phyloP scores from a whole-genome alignment of 2,329 filamentous ascomycete species.

The Amesomyces nigricolor region DNA sequence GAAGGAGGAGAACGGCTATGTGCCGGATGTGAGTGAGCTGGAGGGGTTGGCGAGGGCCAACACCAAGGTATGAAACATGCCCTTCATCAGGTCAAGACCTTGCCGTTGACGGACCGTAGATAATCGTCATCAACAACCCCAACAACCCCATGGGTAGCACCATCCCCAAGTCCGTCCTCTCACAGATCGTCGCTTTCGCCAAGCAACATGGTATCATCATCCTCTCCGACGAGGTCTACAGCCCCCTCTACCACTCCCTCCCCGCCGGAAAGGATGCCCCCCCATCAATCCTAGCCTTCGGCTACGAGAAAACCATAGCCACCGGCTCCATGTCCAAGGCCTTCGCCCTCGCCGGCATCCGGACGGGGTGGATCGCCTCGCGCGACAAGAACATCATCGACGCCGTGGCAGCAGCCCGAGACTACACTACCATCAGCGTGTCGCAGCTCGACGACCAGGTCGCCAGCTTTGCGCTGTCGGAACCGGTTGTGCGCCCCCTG shows the following conservation, averaged over 20 bases:
- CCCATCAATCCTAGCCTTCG: slow-evolving; percentile 66
- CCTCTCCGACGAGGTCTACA: slow-evolving; percentile 76
- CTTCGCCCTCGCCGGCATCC: slow-evolving; percentile 75
- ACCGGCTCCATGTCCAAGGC: slow-evolving; percentile 83
- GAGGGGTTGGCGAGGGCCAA: slow-evolving; percentile 59
- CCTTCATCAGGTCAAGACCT: not conserved
- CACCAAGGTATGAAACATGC: slow-evolving; percentile 52
- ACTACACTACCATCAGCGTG: slow-evolving; percentile 84
- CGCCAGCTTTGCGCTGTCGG: slow-evolving; percentile 66
- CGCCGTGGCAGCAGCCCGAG: slow-evolving; percentile 57
- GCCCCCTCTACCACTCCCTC: slow-evolving; percentile 69
- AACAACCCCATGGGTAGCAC: slow-evolving; percentile 77
- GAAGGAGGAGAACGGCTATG: slow-evolving; percentile 57
- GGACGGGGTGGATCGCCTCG: slow-evolving; percentile 76
- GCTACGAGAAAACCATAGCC: slow-evolving; percentile 64
- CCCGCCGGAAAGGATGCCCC: slow-evolving; percentile 46
- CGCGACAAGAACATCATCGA: slow-evolving; percentile 57
- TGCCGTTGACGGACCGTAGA: slow-evolving; percentile 27
- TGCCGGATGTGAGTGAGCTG: slow-evolving; percentile 62
- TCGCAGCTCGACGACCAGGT: slow-evolving; percentile 76
- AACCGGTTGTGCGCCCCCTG: slow-evolving; percentile 34
- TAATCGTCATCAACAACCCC: slow-evolving; percentile 61
- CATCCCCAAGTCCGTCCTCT: slow-evolving; percentile 56
- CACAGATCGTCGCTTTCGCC: slow-evolving; percentile 59
- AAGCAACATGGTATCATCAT: slow-evolving; percentile 58